Evolutionary conservation across 2,329 filamentous ascomycete genomes (phyloP), one percentile per base, ranked within the genome.

Genomic region (Penicillium freii): DNA sequence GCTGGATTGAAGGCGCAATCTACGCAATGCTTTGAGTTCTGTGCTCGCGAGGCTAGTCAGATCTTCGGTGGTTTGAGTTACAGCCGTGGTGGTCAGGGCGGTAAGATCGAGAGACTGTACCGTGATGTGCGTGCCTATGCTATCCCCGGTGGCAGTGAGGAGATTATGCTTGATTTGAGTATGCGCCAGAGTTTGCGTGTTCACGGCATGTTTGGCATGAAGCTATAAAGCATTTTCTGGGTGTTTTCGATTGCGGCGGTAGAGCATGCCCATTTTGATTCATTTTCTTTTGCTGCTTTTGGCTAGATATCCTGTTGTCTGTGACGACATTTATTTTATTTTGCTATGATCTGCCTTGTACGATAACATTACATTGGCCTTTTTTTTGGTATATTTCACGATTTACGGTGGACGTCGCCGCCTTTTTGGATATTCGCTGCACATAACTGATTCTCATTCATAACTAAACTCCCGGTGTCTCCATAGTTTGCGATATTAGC

Each of bases 101-200:
- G 86, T 58, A 97, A 97, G 85, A 86, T 97, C 51, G 94, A 99
- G 85, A 81, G 94, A 59, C 78, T 99, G 68, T 97, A 97, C 77
- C 85, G 94, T 62, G 94, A 99, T 75, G 94, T 97, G 17, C 84
- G 94, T 67, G 94, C 94, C 0, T 97, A 99, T 75, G 93, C 94
- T 61, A 93, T 99, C 66, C 94, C 94, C 3, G 94, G 94, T 69
- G 94, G 94, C 25, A 91, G 87, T 65, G 93, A 99, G 80, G 94
- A 99, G 83, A 99, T 99, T 65, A 99, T 99, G 94, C 80, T 97
- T 65, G 94, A 99, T 75, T 77, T 99, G 71, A 96, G 91, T 78
- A 96, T 99, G 75, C 84, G 93, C 67, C 92, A 97, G 82, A 89
- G 88, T 62, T 75, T 96, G 81, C 87, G 86, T 74, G 94, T 99